Conservation (phyloP, 306 rosid species). For the Styphnolobium japonicum region DNA sequence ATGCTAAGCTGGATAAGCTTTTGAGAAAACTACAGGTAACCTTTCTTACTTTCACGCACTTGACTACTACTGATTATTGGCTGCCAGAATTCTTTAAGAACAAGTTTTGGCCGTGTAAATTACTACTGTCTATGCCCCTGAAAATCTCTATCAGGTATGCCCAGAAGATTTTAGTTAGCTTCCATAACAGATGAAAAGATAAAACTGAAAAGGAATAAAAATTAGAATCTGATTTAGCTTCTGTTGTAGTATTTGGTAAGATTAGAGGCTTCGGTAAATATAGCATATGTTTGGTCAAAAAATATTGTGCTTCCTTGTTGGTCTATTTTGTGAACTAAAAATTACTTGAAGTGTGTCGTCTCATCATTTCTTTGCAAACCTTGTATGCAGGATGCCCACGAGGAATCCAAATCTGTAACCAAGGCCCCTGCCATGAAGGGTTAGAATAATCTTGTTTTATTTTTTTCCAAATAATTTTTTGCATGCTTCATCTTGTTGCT, state of each 20-base stretch:
- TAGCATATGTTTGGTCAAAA: not conserved
- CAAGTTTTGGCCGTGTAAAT: no score
- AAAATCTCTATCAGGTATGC: no score
- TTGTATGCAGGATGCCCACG: slow-evolving; percentile 62
- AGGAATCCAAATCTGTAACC: slow-evolving; percentile 77
- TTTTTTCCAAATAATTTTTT: not conserved
- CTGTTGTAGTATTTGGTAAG: not conserved
- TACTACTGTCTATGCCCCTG: no score
- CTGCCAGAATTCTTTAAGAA: not conserved
- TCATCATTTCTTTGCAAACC: slow-evolving; percentile 18
- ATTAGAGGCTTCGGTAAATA: not conserved
- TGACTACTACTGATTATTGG: not conserved
- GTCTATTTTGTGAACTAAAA: slow-evolving; percentile 5
- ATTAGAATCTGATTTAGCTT: not conserved
- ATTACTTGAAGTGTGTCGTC: not conserved
- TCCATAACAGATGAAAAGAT: not conserved
- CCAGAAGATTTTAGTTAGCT: not conserved
- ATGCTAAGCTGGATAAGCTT: slow-evolving; percentile 74
- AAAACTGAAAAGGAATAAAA: not conserved
- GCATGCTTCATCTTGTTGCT: not conserved
- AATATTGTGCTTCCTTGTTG: not conserved
- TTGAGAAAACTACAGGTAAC: slow-evolving; percentile 79
- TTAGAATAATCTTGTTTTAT: slow-evolving; percentile 34
- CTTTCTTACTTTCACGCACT: not conserved
- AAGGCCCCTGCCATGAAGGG: slow-evolving; percentile 95